phyloP scores from a whole-genome alignment of 306 rosid species.

The Dalbergia oliveri region DNA sequence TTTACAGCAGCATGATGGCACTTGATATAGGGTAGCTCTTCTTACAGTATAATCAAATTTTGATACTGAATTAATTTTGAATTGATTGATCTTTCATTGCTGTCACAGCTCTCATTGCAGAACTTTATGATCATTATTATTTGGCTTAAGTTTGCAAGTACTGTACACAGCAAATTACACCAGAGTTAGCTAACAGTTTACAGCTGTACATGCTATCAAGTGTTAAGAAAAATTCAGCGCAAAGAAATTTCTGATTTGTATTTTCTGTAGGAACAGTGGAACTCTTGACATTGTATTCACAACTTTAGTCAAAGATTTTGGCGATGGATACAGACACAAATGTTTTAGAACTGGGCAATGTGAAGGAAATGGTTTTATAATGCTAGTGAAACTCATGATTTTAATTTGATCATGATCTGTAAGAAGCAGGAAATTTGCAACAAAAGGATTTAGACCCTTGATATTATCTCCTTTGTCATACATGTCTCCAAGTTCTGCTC shows the following conservation, averaged over 20 bases:
- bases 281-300: constrained; percentile 22
- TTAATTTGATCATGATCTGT: constrained; percentile 18
- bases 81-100: no score
- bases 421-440: constrained; percentile 5
- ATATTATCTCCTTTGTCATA: constrained; percentile 63
- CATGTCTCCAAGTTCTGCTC: constrained; percentile 55
- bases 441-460: constrained; percentile 51
- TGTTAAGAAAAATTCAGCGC: background rate
- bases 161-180: background rate
- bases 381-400: constrained; percentile 25
- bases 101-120: background rate
- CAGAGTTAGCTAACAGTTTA: background rate
- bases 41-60: no score
- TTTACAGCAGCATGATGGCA: no score
- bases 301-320: constrained; percentile 4
- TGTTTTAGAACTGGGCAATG: constrained; percentile 4
- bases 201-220: background rate
- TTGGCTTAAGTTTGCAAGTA: no score
- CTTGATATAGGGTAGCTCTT: no score
- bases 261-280: constrained; percentile 2
- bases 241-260: background rate
- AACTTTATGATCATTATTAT: background rate
- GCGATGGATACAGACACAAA: constrained; percentile 6
- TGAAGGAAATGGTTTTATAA: background rate
- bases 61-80: no score